A percentile compares a stretch with the other conserved stretches of the same genome.
These are phyloP conservation scores for Pisolithus thermaeus DNA, from an alignment of 1,284 basidiomycete species.

Conservation along the genomic window DNA sequence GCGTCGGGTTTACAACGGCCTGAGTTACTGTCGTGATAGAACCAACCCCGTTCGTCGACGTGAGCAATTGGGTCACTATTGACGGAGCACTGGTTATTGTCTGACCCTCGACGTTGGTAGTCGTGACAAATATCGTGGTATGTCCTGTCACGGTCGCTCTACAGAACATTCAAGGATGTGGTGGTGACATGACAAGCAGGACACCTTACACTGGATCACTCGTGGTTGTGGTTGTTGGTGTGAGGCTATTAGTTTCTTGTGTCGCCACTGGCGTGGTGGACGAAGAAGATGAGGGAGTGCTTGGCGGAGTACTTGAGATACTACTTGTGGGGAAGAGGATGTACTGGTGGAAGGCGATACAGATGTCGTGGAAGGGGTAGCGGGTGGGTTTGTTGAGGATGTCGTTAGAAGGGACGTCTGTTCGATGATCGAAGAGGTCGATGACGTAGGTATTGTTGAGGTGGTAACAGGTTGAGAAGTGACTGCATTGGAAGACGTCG, in stretches of 20 bases:
- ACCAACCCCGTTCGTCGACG: conserved; percentile 50
- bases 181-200: conserved; percentile 12
- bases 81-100: conserved; percentile 47
- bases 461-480: neutral
- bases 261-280: neutral
- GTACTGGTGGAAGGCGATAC: conserved; percentile 9
- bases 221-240: conserved; percentile 2
- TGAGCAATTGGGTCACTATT: conserved; percentile 49
- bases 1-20: conserved; percentile 58
- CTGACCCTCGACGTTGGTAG: conserved; percentile 53
- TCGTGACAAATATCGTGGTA: conserved; percentile 46
- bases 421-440: neutral
- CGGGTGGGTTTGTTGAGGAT: neutral
- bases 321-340: conserved; percentile 13
- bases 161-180: conserved; percentile 16
- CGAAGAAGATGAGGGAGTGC: conserved; percentile 8
- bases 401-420: neutral
- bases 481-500: neutral
- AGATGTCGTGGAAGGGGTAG: conserved; percentile 9
- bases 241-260: neutral
- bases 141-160: conserved; percentile 50
- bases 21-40: conserved; percentile 51
- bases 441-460: neutral
- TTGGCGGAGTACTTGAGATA: neutral
- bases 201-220: conserved; percentile 17